A percentile compares a stretch with the other conserved stretches of the same genome.
Evolutionary conservation across 768 basidiomycete genomes (phyloP).

Genomic region (Megacollybia marginata): DNA sequence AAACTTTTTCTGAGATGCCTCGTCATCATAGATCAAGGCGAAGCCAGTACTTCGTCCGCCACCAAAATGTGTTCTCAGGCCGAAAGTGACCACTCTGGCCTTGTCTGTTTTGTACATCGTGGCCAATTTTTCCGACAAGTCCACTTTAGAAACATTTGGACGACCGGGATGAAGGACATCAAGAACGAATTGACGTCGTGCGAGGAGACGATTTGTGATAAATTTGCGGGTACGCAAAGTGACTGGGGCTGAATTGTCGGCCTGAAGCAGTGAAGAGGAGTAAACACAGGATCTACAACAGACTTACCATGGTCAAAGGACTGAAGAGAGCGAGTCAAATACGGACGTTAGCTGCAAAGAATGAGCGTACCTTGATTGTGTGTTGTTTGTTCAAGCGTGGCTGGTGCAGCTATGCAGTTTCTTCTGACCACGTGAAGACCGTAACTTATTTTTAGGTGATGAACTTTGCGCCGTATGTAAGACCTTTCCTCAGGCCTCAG

Average conservation of each 20-base stretch:
- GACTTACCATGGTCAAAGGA: neutral
- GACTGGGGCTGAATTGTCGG: constrained; percentile 76
- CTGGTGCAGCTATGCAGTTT: too few species aligned
- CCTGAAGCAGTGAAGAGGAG: constrained; percentile 32
- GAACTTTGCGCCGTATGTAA: constrained; percentile 52
- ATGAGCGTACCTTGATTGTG: too few species aligned
- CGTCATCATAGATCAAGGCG: constrained; percentile 95
- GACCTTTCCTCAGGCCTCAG: constrained; percentile 10
- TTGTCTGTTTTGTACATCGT: constrained; percentile 90
- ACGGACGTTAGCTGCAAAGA: too few species aligned
- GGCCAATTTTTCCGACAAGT: constrained; percentile 90
- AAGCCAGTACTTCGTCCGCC: constrained; percentile 97
- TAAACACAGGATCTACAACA: neutral
- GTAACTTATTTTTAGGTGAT: too few species aligned
- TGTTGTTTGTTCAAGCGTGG: too few species aligned
- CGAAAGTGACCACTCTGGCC: constrained; percentile 86
- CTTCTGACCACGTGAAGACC: too few species aligned
- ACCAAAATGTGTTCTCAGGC: constrained; percentile 94
- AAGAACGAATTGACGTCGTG: constrained; percentile 93
- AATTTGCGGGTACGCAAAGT: constrained; percentile 99
- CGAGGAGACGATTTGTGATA: constrained; percentile 96
- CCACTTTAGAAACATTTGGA: constrained; percentile 86
- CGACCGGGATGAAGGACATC: constrained; percentile 95
- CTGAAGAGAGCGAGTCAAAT: too few species aligned
- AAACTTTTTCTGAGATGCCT: constrained; percentile 91